A percentile compares a stretch with the other conserved stretches of the same genome.
These are phyloP conservation scores for Pythium insidiosum DNA, from an alignment of 352 stramenopile genomes.

Conservation along the genomic window DNA sequence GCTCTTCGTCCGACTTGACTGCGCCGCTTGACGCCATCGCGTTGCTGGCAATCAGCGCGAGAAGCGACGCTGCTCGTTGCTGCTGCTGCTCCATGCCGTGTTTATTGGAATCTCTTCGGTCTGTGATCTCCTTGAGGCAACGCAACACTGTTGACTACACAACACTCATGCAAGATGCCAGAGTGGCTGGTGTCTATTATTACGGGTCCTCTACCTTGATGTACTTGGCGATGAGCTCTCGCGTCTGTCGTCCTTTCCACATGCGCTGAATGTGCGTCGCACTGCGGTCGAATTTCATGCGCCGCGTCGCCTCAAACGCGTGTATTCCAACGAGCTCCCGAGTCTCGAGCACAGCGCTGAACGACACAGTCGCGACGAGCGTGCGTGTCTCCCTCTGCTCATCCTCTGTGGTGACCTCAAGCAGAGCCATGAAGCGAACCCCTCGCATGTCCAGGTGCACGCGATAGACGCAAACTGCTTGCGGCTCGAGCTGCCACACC, in stretches of 20 bases:
- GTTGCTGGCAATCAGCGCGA: slow-evolving; percentile 25
- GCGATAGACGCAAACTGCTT: slow-evolving; percentile 17
- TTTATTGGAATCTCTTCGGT: background rate
- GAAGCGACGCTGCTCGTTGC: slow-evolving; percentile 15
- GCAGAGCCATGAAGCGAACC: slow-evolving; percentile 24
- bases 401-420: slow-evolving; percentile 9
- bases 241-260: slow-evolving; percentile 44
- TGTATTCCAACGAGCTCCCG: slow-evolving; percentile 23
- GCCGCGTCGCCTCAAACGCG: slow-evolving; percentile 31
- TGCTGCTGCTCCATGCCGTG: background rate
- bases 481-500: slow-evolving; percentile 34
- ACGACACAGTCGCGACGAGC: background rate
- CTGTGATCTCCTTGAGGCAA: background rate
- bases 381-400: background rate
- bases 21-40: slow-evolving; percentile 3
- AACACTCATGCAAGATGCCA: background rate
- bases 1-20: background rate
- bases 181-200: slow-evolving; percentile 7
- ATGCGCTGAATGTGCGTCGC: slow-evolving; percentile 46
- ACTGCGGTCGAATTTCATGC: slow-evolving; percentile 19
- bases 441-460: slow-evolving; percentile 40
- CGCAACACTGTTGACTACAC: no score
- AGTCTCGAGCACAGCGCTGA: slow-evolving; percentile 17
- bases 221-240: slow-evolving; percentile 39
- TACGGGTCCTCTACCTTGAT: slow-evolving; percentile 14